Base-by-base conservation (phyloP, 208 protist genomes). In the Porcisia hertigi region DNA sequence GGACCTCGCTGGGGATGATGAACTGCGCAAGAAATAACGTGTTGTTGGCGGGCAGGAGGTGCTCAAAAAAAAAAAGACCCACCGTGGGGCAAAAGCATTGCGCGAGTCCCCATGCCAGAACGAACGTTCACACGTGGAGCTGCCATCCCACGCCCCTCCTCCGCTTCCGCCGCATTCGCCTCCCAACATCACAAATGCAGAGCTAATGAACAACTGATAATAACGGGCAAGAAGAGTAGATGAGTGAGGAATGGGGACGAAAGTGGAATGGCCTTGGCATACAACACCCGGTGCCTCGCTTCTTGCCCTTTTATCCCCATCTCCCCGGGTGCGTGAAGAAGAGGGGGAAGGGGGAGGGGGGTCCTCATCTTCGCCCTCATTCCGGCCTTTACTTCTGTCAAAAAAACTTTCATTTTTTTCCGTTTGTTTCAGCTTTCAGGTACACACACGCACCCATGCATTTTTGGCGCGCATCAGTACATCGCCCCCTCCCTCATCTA, bases 1-100 rank as follows among this genome's bases (percentile, higher is more conserved):
- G 34, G 84, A 90, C 69, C 64, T 88, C 16, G 71, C 75, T 34
- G 83, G 84, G 9, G 86, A 90, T 62, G 86, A 82, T 14, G 73
- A 79, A 65, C 76, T 83, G 4, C 79, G 83, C 12, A 76, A 83
- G 54, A 82, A 77, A 66, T 41, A 11, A 41, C 34, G 47, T 14
- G 14, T 16, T 67, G n/a, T 39, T 52, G 47, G 5, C 47, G 11
- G 47, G 11, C 5, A 12, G 47, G 0, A 52, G 47, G 11, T 52
- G 11, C 8, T 14, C 8, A 12, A 52, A 12, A 12, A 9, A 49
- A 9, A 9, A 52, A 52, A 52, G 47, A 52, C 5, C 30, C 30
- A 30, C 30, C 30, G 30, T 30, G 30, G 30, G 30, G 0, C 30
- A 30, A 30, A 30, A 30, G 30, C 30, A 30, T 30, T 30, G 30